Evolutionary conservation across 2,329 filamentous ascomycete genomes (phyloP), one percentile per base, ranked within the genome.

Genomic region (Monilinia fructicola): DNA sequence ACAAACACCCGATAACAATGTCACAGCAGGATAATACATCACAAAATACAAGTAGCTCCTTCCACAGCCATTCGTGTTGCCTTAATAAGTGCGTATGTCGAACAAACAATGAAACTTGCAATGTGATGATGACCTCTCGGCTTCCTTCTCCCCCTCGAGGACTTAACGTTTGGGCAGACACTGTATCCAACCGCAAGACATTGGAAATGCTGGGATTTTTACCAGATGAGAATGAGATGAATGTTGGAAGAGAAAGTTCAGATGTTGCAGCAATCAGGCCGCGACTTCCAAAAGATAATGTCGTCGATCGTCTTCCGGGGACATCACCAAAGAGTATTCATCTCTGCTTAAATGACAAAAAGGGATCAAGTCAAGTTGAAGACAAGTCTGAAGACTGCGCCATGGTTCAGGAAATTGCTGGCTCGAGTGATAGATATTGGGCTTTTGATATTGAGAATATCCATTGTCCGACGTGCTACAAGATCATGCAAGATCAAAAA

Each of bases 371-470:
- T 3, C 64, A 65, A 23, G 44, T 65, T 3, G 54, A 35, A 3
- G 64, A 65, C 9, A 26, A 28, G 1, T 65, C 64, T 5, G 55
- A 53, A 23, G 64, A 65, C 14, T 65, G 61, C 23, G 38, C 48
- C 2, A 40, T 44, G 2, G 48, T 65, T 21, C 46, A 26, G 3
- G 38, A 23, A 2, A 40, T 61, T 21, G 44, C 54, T 2, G 18
- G 48, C 9, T 40, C 42, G 2, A 7, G n/a, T n/a, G 38, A 44
- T 1, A 26, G 50, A 3, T 66, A 48, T 14, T 68, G 63, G 63
- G 58, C 54, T 1, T 66, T 68, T 16, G 48, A 58, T 26, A 61
- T 66, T 26, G 67, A 68, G 16, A 54, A 68, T 66, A n/a, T 66
- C 4, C 42, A 66, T 6, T 68, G 67, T 3, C 26, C 31, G 1